Conservation (phyloP, 2,329 filamentous ascomycete species). For the Talaromyces verruculosus region DNA sequence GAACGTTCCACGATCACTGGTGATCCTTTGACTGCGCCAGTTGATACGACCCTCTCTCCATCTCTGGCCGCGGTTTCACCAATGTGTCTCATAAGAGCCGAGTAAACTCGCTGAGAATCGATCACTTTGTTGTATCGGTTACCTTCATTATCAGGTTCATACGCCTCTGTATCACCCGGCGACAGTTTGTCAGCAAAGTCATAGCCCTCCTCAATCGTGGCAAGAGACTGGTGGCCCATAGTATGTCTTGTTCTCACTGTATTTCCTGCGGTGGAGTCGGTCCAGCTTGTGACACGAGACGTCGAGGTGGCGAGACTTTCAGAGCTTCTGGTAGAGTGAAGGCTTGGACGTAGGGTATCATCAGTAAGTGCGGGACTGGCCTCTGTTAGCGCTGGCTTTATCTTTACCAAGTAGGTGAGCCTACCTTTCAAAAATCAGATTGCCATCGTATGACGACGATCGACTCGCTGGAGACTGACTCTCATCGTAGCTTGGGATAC, state of each 20-base stretch:
- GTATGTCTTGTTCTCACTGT: slow-evolving; percentile 38
- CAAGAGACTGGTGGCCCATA: slow-evolving; percentile 40
- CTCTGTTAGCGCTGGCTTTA: not conserved
- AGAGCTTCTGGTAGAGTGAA: slow-evolving; percentile 31
- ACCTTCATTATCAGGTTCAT: not conserved
- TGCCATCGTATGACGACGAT: slow-evolving; percentile 26
- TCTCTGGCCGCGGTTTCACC: slow-evolving; percentile 26
- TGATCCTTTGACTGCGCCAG: slow-evolving; percentile 35
- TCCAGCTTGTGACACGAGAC: slow-evolving; percentile 52
- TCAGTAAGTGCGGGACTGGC: slow-evolving; percentile 2
- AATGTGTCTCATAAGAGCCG: slow-evolving; percentile 46
- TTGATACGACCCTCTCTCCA: slow-evolving; percentile 28
- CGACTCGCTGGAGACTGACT: slow-evolving; percentile 27
- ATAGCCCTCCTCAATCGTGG: slow-evolving; percentile 46
- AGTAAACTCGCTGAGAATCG: slow-evolving; percentile 45
- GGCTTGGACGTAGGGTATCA: slow-evolving; percentile 25
- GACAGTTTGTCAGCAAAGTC: slow-evolving; percentile 27
- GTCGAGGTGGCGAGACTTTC: slow-evolving; percentile 38
- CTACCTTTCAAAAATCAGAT: slow-evolving; percentile 24
- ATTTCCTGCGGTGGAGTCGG: slow-evolving; percentile 47
- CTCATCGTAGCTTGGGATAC: slow-evolving; percentile 31
- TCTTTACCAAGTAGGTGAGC: not conserved
- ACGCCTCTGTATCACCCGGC: slow-evolving; percentile 27
- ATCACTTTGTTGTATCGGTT: slow-evolving; percentile 27
- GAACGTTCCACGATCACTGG: slow-evolving; percentile 32